Conservation (phyloP, 2,329 filamentous ascomycete genomes). For the Beauveria sp. region DNA sequence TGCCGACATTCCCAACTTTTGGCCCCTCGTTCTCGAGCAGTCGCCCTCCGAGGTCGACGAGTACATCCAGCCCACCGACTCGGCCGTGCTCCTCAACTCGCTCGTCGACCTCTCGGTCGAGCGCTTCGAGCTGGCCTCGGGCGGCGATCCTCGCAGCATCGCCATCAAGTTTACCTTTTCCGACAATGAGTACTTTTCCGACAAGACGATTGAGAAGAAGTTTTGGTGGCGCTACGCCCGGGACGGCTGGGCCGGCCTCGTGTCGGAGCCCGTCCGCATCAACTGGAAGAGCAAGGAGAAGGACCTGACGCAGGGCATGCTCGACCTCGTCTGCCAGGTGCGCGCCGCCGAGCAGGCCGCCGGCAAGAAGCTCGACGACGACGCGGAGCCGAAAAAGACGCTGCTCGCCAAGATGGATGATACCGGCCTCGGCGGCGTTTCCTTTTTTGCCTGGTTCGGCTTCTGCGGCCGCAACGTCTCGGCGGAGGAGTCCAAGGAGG, state of each 20-base stretch:
- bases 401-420: constrained; percentile 49
- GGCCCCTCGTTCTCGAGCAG: constrained; percentile 88
- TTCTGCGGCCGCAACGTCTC: constrained; percentile 64
- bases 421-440: constrained; percentile 56
- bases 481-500: constrained; percentile 62
- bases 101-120: constrained; percentile 65
- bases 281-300: constrained; percentile 72
- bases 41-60: constrained; percentile 79
- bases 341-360: constrained; percentile 53
- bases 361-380: constrained; percentile 27
- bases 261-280: constrained; percentile 84
- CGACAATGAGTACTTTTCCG: constrained; percentile 74
- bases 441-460: constrained; percentile 88
- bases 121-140: constrained; percentile 67
- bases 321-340: constrained; percentile 63
- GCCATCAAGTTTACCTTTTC: constrained; percentile 70
- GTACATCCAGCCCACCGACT: constrained; percentile 77
- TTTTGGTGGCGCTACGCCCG: constrained; percentile 74
- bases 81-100: constrained; percentile 59
- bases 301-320: constrained; percentile 75
- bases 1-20: constrained; percentile 76
- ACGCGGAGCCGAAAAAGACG: constrained; percentile 40
- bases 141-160: constrained; percentile 74
- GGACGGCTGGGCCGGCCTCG: constrained; percentile 65
- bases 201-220: constrained; percentile 77